phyloP scores from a whole-genome alignment of 805 yeast genomes.

The Saturnispora zaruensis region DNA sequence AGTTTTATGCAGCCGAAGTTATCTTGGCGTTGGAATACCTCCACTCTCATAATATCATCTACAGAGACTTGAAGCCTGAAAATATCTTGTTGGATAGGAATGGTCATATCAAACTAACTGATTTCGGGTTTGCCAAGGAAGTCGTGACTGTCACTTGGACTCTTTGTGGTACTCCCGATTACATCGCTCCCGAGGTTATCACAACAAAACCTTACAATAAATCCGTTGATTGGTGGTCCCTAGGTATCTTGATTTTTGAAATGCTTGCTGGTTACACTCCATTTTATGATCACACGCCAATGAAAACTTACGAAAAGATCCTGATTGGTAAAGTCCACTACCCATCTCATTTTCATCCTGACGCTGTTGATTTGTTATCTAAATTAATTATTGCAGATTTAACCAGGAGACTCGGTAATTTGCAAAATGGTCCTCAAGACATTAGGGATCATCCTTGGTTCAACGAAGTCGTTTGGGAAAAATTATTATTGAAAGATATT shows the following conservation, averaged over 20 bases:
- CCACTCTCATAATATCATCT: conserved; percentile 50
- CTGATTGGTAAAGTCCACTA: conserved; percentile 44
- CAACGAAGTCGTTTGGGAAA: conserved; percentile 53
- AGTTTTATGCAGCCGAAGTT: conserved; percentile 57
- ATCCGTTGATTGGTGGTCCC: conserved; percentile 60
- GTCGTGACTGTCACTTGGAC: conserved; percentile 53
- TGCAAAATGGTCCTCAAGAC: conserved; percentile 49
- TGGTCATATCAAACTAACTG: conserved; percentile 54
- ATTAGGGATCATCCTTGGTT: conserved; percentile 53
- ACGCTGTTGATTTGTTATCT: conserved; percentile 41
- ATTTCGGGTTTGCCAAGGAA: conserved; percentile 57
- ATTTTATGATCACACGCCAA: conserved; percentile 53
- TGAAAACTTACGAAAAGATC: conserved; percentile 55
- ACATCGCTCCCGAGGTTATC: conserved; percentile 59
- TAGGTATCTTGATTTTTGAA: conserved; percentile 52
- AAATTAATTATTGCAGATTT: conserved; percentile 48
- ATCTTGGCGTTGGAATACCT: conserved; percentile 49
- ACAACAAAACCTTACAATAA: conserved; percentile 56
- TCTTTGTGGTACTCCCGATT: conserved; percentile 57
- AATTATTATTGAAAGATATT: conserved; percentile 44
- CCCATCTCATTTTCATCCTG: conserved; percentile 47
- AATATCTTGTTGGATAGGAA: conserved; percentile 49
- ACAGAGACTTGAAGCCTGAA: conserved; percentile 55
- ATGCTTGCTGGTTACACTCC: conserved; percentile 59
- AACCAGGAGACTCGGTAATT: conserved; percentile 48